A percentile compares a stretch with the other conserved stretches of the same genome.
These are phyloP conservation scores for Camellia lanceoleosa DNA, from an alignment of 148 eudicot genomes.

Conservation along the genomic window DNA sequence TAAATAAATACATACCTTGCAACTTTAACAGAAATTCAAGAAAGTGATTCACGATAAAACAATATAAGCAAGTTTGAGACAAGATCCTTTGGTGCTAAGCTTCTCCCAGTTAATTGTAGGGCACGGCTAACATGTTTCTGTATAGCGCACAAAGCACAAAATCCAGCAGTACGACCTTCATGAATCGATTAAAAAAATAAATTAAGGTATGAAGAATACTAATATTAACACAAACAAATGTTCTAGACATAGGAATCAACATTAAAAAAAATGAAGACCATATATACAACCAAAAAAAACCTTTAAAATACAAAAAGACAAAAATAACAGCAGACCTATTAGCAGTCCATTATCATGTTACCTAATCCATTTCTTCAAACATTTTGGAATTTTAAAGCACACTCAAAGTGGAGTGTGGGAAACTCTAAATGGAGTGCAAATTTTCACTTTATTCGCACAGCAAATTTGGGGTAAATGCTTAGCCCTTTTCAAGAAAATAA, in stretches of 20 bases:
- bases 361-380: neutral
- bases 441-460: too few species aligned
- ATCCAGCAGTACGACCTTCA: slow-evolving; percentile 81
- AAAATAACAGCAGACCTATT: neutral
- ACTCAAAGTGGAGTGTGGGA: neutral
- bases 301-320: neutral
- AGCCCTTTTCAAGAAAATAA: too few species aligned
- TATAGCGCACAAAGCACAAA: slow-evolving; percentile 91
- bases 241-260: neutral
- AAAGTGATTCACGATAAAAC: neutral
- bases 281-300: neutral
- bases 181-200: slow-evolving; percentile 12
- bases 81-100: slow-evolving; percentile 79
- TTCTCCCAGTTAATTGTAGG: slow-evolving; percentile 72
- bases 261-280: neutral
- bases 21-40: neutral
- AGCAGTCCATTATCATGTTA: neutral
- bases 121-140: slow-evolving; percentile 87
- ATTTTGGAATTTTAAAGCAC: neutral
- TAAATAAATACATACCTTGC: neutral
- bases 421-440: neutral
- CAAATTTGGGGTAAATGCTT: too few species aligned
- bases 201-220: slow-evolving; percentile 3
- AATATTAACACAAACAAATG: neutral
- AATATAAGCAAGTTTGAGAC: slow-evolving; percentile 61